Evolutionary conservation across 257 asterid species (phyloP), one percentile per base, ranked within the genome.

Genomic region (Nemophila menziesii): DNA sequence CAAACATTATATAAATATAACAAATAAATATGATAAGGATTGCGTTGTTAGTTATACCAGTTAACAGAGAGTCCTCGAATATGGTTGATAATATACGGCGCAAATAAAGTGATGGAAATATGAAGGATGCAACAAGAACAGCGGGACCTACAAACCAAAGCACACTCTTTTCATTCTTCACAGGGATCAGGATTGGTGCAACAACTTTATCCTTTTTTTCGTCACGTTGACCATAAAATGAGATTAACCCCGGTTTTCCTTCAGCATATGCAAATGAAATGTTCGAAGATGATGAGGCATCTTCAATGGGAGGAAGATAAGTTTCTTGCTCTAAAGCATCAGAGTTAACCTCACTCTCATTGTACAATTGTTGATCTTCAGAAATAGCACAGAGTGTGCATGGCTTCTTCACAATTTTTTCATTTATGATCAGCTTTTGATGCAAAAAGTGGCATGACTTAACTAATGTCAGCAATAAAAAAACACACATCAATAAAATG

Each of bases 51-150:
- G n/a, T n/a, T 68, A 12, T 54, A 84, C 98, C 96, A 14, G 98
- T 81, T 65, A 90, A 52, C 52, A 90, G 64, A 62, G 98, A 90
- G 72, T 90, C 98, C 75, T 90, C 96, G 46, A 84, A 85, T 70
- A 90, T 60, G 11, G 76, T 70, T 7, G 96, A 72, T 23, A 90
- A 64, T 45, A 89, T 65, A 62, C 70, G 77, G 62, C 98, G 94
- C 72, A 89, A 58, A 64, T 84, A 89, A 57, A 89, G 92, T 8
- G 98, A 89, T 15, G 98, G 96, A 54, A 89, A 78, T 59, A 89
- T 67, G 51, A 89, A 89, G 24, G 94, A 89, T 51, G 93, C 82
- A 22, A 89, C 87, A 42, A 89, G 94, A 54, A 84, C 80, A 43
- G 82, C 72, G 46, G 98, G 98, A 41, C 92, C 87, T n/a, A 68